Conservation (phyloP, 148 eudicot species). For the Chenopodium formosanum region DNA sequence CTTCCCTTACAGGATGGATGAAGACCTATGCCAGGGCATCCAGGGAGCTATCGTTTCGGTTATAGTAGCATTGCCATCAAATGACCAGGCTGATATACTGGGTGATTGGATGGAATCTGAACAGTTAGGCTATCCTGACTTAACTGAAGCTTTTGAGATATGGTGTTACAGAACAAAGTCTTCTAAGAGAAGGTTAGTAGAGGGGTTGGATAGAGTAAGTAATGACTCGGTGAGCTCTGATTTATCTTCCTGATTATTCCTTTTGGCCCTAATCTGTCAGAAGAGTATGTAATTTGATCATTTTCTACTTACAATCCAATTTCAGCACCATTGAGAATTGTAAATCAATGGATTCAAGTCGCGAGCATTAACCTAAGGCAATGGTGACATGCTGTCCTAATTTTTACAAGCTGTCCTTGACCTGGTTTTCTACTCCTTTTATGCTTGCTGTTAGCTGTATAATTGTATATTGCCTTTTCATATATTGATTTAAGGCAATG, state of each 20-base stretch:
- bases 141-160: constrained; percentile 85
- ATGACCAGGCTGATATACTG: constrained; percentile 80
- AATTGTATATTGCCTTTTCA: background rate
- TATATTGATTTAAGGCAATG: background rate
- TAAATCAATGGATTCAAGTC: constrained; percentile 1
- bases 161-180: constrained; percentile 91
- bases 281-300: background rate
- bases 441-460: constrained; percentile 1
- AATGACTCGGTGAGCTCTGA: constrained; percentile 47
- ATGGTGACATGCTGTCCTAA: background rate
- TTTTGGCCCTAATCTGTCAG: constrained; percentile 2
- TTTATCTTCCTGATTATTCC: constrained; percentile 35
- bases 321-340: background rate
- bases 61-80: constrained; percentile 71
- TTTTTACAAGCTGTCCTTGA: background rate
- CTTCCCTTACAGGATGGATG: constrained; percentile 64
- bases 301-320: background rate
- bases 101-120: constrained; percentile 74
- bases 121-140: constrained; percentile 64
- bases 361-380: constrained; percentile 7
- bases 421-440: background rate
- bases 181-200: constrained; percentile 65
- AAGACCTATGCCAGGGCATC: constrained; percentile 63
- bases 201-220: constrained; percentile 45
- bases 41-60: constrained; percentile 78